Conservation (phyloP, 2,329 filamentous ascomycete species). For the Claviceps spartinae region DNA sequence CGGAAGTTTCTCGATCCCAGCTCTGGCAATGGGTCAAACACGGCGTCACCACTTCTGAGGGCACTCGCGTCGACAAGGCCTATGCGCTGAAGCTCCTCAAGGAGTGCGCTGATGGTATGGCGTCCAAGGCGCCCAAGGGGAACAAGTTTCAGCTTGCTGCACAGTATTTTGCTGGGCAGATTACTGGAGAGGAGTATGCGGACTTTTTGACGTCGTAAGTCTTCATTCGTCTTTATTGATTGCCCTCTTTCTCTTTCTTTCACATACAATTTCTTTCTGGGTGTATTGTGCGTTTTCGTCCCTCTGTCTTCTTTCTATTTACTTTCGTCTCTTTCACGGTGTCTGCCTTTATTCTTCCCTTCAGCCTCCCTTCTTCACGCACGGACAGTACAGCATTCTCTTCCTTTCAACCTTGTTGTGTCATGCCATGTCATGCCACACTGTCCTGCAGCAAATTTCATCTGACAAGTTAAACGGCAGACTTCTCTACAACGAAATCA, state of each 20-base stretch:
- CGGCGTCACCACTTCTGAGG: slow-evolving; percentile 63
- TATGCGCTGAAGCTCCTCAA: slow-evolving; percentile 78
- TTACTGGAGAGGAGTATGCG: slow-evolving; percentile 93
- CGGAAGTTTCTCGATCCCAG: slow-evolving; percentile 87
- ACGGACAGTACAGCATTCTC: background rate
- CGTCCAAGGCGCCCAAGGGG: slow-evolving; percentile 62
- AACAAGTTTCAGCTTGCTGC: slow-evolving; percentile 87
- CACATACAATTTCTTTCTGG: background rate
- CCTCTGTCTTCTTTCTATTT: no score
- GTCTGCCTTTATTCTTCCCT: no score
- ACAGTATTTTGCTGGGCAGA: slow-evolving; percentile 83
- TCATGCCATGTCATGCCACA: background rate
- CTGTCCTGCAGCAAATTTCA: background rate
- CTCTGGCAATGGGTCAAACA: slow-evolving; percentile 90
- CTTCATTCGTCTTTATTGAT: background rate
- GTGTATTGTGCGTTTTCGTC: no score
- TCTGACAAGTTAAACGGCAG: slow-evolving; percentile 26
- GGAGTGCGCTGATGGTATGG: slow-evolving; percentile 68
- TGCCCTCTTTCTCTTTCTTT: background rate
- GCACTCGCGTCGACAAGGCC: slow-evolving; percentile 84
- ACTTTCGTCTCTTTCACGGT: background rate
- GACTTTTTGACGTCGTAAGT: slow-evolving; percentile 82
- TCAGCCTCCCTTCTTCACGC: no score
- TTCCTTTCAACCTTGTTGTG: background rate
- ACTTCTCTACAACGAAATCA: slow-evolving; percentile 79